phyloP scores from a whole-genome alignment of 495 filamentous ascomycete genomes.

The Trichoderma reesei region DNA sequence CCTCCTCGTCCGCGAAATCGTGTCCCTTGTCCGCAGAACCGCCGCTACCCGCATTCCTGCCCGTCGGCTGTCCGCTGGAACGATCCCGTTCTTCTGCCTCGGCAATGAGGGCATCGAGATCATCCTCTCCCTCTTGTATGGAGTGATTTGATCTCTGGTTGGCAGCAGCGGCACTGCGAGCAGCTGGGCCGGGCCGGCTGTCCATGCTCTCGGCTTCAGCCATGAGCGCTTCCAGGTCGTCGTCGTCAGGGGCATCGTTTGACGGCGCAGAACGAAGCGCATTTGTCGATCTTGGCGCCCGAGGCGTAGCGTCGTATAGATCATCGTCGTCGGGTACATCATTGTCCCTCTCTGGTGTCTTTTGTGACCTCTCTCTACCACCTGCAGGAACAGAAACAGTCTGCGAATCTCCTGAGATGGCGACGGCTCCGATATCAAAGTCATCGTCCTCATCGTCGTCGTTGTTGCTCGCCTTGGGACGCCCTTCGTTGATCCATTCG shows the following conservation, averaged over 20 bases:
- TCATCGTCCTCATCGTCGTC: slow-evolving; percentile 31
- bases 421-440: slow-evolving; percentile 17
- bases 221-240: slow-evolving; percentile 45
- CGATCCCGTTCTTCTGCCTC: slow-evolving; percentile 14
- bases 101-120: slow-evolving; percentile 19
- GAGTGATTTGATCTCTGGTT: neutral
- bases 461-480: slow-evolving; percentile 44
- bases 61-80: neutral
- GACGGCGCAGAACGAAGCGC: slow-evolving; percentile 7
- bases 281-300: slow-evolving; percentile 12
- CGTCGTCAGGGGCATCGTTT: slow-evolving; percentile 29
- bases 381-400: neutral
- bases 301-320: slow-evolving; percentile 33
- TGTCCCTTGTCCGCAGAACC: slow-evolving; percentile 11
- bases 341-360: slow-evolving; percentile 24
- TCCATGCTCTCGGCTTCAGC: slow-evolving; percentile 34
- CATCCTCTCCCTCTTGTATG: slow-evolving; percentile 17
- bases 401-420: neutral
- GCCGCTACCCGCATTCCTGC: neutral
- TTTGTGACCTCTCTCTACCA: neutral
- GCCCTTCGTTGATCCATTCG: slow-evolving; percentile 76
- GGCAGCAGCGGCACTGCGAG: neutral
- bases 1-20: slow-evolving; percentile 52
- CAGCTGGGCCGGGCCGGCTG: neutral
- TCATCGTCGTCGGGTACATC: slow-evolving; percentile 31